phyloP scores from a whole-genome alignment of 345 rosid genomes.

The Lepidium africanum region DNA sequence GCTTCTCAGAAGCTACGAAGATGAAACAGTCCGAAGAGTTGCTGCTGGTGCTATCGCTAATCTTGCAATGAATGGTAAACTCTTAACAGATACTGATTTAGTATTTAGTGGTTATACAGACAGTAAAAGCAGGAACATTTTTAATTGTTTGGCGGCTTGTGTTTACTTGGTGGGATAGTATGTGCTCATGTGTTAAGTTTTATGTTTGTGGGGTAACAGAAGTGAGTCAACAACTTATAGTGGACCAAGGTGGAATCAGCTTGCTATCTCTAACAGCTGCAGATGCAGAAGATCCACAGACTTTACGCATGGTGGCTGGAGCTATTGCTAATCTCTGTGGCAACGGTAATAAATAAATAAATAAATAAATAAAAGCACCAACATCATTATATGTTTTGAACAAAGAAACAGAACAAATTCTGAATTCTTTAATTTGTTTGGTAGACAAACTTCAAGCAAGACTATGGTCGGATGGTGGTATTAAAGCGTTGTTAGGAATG shows the following conservation, averaged over 20 bases:
- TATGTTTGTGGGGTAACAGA: constrained; percentile 42
- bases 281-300: constrained; percentile 91
- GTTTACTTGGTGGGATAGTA: background rate
- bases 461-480: constrained; percentile 92
- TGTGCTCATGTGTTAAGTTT: constrained; percentile 4
- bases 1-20: constrained; percentile 86
- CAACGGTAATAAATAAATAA: constrained; percentile 50
- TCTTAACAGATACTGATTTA: background rate
- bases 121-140: background rate
- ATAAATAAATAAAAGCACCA: background rate
- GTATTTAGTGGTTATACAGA: background rate
- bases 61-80: constrained; percentile 96
- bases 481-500: constrained; percentile 92
- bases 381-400: background rate
- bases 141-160: background rate
- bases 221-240: constrained; percentile 91
- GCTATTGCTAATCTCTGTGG: constrained; percentile 98
- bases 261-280: constrained; percentile 76
- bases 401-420: background rate
- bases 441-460: constrained; percentile 83
- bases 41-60: constrained; percentile 99
- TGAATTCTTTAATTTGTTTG: background rate
- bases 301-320: constrained; percentile 97
- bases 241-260: constrained; percentile 89
- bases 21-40: constrained; percentile 89